Evolutionary conservation across 345 rosid genomes (phyloP).

Genomic region (Syzygium jambos): DNA sequence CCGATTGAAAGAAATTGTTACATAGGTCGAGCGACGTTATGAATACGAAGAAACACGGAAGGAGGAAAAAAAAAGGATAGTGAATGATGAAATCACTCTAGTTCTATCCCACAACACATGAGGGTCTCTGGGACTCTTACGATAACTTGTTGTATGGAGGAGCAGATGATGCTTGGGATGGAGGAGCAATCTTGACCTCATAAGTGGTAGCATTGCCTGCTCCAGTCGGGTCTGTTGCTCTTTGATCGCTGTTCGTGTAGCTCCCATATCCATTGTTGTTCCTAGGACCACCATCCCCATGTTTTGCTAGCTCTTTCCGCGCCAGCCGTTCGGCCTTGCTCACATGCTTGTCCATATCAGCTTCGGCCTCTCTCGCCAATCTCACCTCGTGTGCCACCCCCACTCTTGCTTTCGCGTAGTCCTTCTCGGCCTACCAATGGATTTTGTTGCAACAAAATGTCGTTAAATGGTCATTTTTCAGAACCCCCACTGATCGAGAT

Average conservation of each 20-base stretch:
- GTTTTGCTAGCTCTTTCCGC: slow-evolving; percentile 9
- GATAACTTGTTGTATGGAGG: background rate
- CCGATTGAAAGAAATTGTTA: background rate
- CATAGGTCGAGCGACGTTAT: background rate
- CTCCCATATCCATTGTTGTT: background rate
- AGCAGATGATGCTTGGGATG: background rate
- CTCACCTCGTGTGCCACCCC: slow-evolving; percentile 45
- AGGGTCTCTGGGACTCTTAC: background rate
- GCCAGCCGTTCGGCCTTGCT: slow-evolving; percentile 26
- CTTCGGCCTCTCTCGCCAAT: slow-evolving; percentile 47
- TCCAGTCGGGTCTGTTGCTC: background rate
- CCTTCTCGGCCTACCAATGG: slow-evolving; percentile 30
- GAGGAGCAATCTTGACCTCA: background rate
- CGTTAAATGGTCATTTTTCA: background rate
- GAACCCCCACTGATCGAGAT: background rate
- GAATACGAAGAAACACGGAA: background rate
- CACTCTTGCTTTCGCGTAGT: slow-evolving; percentile 28
- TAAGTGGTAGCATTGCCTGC: background rate
- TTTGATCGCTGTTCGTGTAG: background rate
- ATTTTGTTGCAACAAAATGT: background rate
- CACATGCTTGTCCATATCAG: slow-evolving; percentile 39
- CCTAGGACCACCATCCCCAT: background rate
- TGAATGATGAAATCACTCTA: background rate
- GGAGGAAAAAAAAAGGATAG: background rate
- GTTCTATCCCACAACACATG: background rate